Base-by-base conservation (phyloP, 768 basidiomycete species). In the Tephrocybe sp. region DNA sequence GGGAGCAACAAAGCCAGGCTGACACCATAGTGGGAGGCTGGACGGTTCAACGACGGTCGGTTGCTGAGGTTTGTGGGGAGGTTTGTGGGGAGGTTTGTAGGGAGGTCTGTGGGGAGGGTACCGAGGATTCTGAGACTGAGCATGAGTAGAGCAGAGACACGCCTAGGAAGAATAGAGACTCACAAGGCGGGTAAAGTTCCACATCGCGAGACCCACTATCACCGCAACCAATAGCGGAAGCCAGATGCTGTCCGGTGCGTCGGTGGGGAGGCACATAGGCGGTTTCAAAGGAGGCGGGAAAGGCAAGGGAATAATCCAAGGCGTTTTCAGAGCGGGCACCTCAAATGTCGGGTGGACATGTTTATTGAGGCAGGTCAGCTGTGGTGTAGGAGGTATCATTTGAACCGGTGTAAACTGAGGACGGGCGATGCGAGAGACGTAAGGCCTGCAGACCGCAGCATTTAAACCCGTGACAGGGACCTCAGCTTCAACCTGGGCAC, bases 331-430 rank as follows among this genome's bases (percentile, higher is more conserved):
- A 21, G 37, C 53, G 18, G 53, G 38, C 9, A n/a, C 38, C 48
- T 54, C 53, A 30, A 54, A 54, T 0, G 21, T 41, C 2, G 53
- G 53, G 3, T 35, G n/a, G 25, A 49, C 12, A 9, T 46, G 53
- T 9, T 37, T 35, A 35, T 49, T 49, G 8, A 49, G 5, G 27
- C 53, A 54, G 3, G 13, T 12, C n/a, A 48, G 48, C n/a, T 37
- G 41, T 16, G 31, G 43, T n/a, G 25, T 24, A 11, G 48, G 44
- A 18, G 38, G 48, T 12, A 49, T 35, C 11, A 48, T 15, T 2
- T 24, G 48, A 3, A 45, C 42, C 3, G 53, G 47, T 3, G 37
- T 34, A 44, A 45, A 32, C 38, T 36, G 43, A 15, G 31, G 22
- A 18, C 48, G 47, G 4, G 34, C 38, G 27, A 54, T 37, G 21